A percentile compares a stretch with the other conserved stretches of the same genome.
Conservation (phyloP, 2,329 filamentous ascomycete species). For the Macrophomina tecta region DNA sequence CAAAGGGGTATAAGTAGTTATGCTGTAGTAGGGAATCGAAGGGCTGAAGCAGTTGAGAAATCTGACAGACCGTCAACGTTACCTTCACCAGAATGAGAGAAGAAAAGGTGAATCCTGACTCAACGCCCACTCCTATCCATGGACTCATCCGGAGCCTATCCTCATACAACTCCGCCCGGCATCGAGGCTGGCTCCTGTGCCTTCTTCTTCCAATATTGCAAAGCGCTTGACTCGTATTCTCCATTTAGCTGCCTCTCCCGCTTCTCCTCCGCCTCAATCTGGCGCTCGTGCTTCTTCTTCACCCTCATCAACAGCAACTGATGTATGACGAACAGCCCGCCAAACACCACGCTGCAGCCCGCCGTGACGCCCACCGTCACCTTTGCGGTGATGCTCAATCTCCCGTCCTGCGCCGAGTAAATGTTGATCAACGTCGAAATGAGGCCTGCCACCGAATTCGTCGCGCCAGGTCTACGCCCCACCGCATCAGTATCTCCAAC, state of each 20-base stretch:
- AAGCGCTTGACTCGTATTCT: background rate
- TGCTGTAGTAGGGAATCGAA: too few species aligned
- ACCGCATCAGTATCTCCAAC: background rate
- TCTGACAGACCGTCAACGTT: too few species aligned
- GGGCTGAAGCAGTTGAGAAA: too few species aligned
- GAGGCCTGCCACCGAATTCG: conserved; percentile 59
- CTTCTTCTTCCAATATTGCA: conserved; percentile 1
- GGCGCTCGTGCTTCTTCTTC: conserved; percentile 40
- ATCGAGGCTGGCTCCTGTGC: conserved; percentile 3
- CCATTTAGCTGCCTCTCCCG: background rate
- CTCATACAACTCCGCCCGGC: conserved; percentile 14
- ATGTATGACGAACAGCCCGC: conserved; percentile 44
- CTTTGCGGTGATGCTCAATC: conserved; percentile 53
- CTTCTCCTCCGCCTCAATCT: conserved; percentile 35
- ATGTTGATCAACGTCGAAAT: conserved; percentile 58
- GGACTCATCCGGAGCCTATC: too few species aligned
- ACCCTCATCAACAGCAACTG: conserved; percentile 46
- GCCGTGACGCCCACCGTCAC: conserved; percentile 47
- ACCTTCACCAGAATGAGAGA: too few species aligned
- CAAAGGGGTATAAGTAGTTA: too few species aligned
- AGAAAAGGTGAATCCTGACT: too few species aligned
- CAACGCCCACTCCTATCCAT: background rate
- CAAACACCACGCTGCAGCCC: conserved; percentile 43
- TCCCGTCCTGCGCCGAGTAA: conserved; percentile 55
- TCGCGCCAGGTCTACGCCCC: conserved; percentile 4